Evolutionary conservation across 805 yeast genomes (phyloP).

Genomic region (Hanseniaspora hatyaiensis): DNA sequence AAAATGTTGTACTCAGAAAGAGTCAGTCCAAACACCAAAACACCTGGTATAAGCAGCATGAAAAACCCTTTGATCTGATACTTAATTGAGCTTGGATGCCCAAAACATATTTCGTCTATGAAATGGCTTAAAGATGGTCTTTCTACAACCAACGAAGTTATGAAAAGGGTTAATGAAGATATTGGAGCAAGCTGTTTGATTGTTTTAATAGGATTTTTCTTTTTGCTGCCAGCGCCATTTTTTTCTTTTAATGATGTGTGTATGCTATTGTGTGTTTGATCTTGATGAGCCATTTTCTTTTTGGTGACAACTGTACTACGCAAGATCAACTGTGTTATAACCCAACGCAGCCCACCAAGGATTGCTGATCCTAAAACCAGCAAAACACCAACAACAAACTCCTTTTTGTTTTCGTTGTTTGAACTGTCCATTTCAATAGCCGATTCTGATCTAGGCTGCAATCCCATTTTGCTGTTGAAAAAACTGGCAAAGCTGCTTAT

Average conservation of each 20-base stretch:
- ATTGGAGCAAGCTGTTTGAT: conserved; percentile 76
- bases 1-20: conserved; percentile 74
- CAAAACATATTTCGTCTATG: conserved; percentile 18
- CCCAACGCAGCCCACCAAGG: conserved; percentile 89
- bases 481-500: too few species aligned
- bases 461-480: neutral
- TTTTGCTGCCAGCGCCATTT: conserved; percentile 19
- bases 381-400: conserved; percentile 45
- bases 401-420: conserved; percentile 21
- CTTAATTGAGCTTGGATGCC: conserved; percentile 28
- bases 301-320: conserved; percentile 24
- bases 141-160: conserved; percentile 58
- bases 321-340: conserved; percentile 74
- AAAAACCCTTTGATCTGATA: conserved; percentile 36
- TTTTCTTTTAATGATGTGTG: neutral
- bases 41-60: conserved; percentile 66
- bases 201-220: conserved; percentile 66
- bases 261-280: neutral
- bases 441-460: too few species aligned
- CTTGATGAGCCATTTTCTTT: conserved; percentile 30
- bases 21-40: conserved; percentile 82
- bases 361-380: conserved; percentile 68
- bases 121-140: conserved; percentile 35
- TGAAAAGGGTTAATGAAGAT: conserved; percentile 54
- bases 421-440: neutral